Evolutionary conservation across 257 asterid genomes (phyloP).

Genomic region (Cynanchum wilfordii): DNA sequence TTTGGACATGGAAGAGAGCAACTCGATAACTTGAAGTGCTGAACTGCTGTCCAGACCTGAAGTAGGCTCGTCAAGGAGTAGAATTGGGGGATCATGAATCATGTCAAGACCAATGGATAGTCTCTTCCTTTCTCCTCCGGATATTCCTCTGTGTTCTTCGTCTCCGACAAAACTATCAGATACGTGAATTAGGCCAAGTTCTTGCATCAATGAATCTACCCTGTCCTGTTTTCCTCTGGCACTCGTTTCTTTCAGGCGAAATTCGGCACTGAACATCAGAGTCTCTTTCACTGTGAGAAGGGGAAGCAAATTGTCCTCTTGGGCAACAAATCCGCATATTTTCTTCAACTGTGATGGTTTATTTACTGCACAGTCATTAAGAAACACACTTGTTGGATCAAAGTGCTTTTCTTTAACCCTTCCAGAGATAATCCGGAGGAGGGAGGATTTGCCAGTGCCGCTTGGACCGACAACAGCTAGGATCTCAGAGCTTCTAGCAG

Average conservation of each 20-base stretch:
- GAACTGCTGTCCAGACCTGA: constrained; percentile 86
- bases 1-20: constrained; percentile 71
- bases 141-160: constrained; percentile 73
- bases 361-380: constrained; percentile 36
- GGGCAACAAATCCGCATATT: constrained; percentile 78
- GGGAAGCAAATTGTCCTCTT: constrained; percentile 76
- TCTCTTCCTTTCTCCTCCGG: constrained; percentile 83
- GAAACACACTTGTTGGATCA: constrained; percentile 42
- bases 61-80: constrained; percentile 81
- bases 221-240: constrained; percentile 38
- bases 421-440: constrained; percentile 58
- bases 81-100: constrained; percentile 72
- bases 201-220: constrained; percentile 65
- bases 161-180: constrained; percentile 68
- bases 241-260: constrained; percentile 47
- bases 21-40: constrained; percentile 75
- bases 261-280: constrained; percentile 59
- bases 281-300: constrained; percentile 74
- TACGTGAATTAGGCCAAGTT: constrained; percentile 81
- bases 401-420: constrained; percentile 46
- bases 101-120: constrained; percentile 81
- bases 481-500: constrained; percentile 62
- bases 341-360: constrained; percentile 55
- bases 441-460: constrained; percentile 82
- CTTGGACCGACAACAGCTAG: constrained; percentile 81